phyloP scores from a whole-genome alignment of 345 rosid species.

The Lepidium africanum region DNA sequence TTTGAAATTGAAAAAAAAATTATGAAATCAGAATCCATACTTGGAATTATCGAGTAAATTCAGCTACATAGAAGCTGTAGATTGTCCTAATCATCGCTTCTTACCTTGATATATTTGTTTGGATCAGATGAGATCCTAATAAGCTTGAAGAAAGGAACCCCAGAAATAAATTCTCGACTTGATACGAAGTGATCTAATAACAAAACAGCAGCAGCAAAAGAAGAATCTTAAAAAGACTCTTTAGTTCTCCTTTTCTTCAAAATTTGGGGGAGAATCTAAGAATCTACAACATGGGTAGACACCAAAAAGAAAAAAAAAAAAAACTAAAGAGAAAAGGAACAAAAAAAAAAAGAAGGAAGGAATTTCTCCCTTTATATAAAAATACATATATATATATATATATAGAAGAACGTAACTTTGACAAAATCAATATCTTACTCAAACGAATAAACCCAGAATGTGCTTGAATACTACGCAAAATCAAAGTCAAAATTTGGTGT shows the following conservation, averaged over 20 bases:
- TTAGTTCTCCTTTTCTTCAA: conserved; percentile 10
- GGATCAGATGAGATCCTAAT: conserved; percentile 54
- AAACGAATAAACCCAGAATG: conserved; percentile 29
- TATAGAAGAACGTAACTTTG: conserved; percentile 14
- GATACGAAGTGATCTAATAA: conserved; percentile 16
- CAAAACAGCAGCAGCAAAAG: background rate
- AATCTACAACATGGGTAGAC: conserved; percentile 14
- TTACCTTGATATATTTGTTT: conserved; percentile 27
- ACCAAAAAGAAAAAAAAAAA: background rate
- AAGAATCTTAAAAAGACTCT: conserved; percentile 21
- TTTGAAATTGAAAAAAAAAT: background rate
- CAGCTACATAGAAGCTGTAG: background rate
- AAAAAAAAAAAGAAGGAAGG: background rate
- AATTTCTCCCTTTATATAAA: background rate
- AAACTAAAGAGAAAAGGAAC: background rate
- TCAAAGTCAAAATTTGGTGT: conserved; percentile 38
- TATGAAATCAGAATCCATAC: background rate
- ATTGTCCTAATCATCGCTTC: conserved; percentile 29
- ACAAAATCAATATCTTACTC: conserved; percentile 17
- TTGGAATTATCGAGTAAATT: background rate
- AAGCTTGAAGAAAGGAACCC: conserved; percentile 25
- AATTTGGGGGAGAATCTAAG: conserved; percentile 27
- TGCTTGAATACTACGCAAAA: conserved; percentile 36
- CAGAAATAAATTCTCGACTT: background rate
- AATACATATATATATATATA: no score